Base-by-base conservation (phyloP, 345 rosid species). In the rapeseed (Brassica napus) region DNA sequence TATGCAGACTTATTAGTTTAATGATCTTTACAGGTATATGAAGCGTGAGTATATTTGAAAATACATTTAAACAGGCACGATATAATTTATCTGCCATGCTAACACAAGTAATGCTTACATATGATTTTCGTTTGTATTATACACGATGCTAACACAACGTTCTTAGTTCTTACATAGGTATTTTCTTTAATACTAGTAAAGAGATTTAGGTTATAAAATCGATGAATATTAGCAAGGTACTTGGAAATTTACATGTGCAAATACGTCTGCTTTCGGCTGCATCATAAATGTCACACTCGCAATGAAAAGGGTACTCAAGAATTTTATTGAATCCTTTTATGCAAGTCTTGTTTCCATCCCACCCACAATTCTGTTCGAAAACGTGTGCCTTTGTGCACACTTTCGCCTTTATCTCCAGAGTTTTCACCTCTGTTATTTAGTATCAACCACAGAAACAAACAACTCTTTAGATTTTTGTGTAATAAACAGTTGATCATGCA, bases 321-420 rank as follows among this genome's bases (percentile, higher is more conserved):
- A 54, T 54, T 54, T 54, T 54, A 52, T 52, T 52, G 58, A 30
- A 63, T 21, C 70, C 63, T 30, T 8, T 32, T 21, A 64, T 74
- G 70, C 77, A 74, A 6, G 34, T 21, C 52, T 74, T 49, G 32
- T 2, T 64, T 32, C 63, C 63, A 11, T 74, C 70, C 49, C 21
- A 47, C 8, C 62, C 77, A 64, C 70, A 64, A 7, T 64, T 64
- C 5, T 32, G n/a, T 2, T 18, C 8, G 34, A 74, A 49, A 18
- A 8, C 24, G 6, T 16, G 23, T 58, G 14, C 30, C 3, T 9
- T 32, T 31, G 24, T 64, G 77, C 71, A 64, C 70, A 64, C 59
- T 37, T 26, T 64, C 23, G 59, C 23, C 9, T 54, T 54, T 15
- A 15, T 6, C 59, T 54, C 18, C 57, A n/a, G 2, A 52, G 57